phyloP scores from a whole-genome alignment of 2,329 filamentous ascomycete genomes.

The Epicoccum sorghinum region DNA sequence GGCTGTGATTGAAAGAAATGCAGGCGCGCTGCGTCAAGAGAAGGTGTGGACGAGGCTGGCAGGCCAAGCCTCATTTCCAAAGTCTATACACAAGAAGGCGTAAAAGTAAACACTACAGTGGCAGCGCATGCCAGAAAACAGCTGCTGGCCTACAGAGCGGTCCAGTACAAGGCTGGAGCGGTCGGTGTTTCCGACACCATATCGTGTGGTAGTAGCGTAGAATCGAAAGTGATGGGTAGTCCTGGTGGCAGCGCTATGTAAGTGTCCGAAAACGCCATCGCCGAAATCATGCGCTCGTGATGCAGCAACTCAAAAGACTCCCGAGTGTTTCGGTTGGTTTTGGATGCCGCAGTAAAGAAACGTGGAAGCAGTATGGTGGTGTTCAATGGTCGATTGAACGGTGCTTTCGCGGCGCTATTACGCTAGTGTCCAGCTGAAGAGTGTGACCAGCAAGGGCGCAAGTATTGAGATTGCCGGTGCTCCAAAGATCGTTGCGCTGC shows the following conservation, averaged over 20 bases:
- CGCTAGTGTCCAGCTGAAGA: constrained; percentile 36
- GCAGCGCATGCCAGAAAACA: constrained; percentile 1
- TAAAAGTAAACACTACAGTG: constrained; percentile 1
- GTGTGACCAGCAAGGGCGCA: constrained; percentile 30
- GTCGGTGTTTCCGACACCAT: constrained; percentile 2
- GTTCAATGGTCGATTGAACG: constrained; percentile 15
- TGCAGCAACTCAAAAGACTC: constrained; percentile 4
- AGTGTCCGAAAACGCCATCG: constrained; percentile 21
- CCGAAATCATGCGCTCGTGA: constrained; percentile 24
- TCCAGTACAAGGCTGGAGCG: constrained; percentile 2
- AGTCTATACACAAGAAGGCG: constrained; percentile 12
- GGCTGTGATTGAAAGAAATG: neutral
- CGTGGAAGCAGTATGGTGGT: constrained; percentile 7
- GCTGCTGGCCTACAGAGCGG: neutral
- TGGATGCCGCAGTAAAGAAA: constrained; percentile 17
- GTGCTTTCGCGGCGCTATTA: constrained; percentile 21
- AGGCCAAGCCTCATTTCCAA: constrained; percentile 7
- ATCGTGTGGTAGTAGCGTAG: neutral
- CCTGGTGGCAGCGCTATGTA: constrained; percentile 10
- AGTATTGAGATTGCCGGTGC: constrained; percentile 27
- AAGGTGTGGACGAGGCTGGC: constrained; percentile 6
- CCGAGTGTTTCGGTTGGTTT: constrained; percentile 4
- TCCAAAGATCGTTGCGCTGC: constrained; percentile 26
- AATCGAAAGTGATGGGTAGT: constrained; percentile 10
- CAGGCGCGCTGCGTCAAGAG: neutral